These are phyloP conservation scores for Exidia glandulosa DNA, from an alignment of 768 basidiomycete genomes.

Conservation along the genomic window DNA sequence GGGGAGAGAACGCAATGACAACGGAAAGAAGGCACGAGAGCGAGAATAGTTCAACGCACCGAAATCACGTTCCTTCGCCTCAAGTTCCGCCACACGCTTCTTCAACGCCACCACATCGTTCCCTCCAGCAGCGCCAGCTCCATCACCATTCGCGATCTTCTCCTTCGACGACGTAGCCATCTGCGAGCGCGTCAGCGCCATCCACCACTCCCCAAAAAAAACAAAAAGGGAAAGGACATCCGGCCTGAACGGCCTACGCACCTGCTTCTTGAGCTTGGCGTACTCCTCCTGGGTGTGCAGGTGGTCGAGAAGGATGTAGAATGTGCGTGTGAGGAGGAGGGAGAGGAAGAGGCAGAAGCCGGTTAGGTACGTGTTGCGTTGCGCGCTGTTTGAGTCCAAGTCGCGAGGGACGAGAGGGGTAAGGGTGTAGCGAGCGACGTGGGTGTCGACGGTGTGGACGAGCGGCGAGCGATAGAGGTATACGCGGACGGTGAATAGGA, in stretches of 20 bases:
- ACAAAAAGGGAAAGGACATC: too few relatives aligned
- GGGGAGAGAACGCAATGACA: not conserved
- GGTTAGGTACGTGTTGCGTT: slow-evolving; percentile 87
- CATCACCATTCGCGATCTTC: slow-evolving; percentile 5
- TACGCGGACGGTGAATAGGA: too few relatives aligned
- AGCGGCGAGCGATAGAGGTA: not conserved
- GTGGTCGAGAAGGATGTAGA: slow-evolving; percentile 85
- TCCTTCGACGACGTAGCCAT: slow-evolving; percentile 23
- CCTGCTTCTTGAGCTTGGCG: slow-evolving; percentile 64
- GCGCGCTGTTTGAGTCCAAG: slow-evolving; percentile 38
- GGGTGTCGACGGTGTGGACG: not conserved
- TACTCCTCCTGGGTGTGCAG: slow-evolving; percentile 85
- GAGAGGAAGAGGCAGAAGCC: slow-evolving; percentile 94
- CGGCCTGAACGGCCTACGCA: too few relatives aligned
- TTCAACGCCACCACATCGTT: slow-evolving; percentile 59
- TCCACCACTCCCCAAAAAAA: too few relatives aligned
- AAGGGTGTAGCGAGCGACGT: slow-evolving; percentile 6
- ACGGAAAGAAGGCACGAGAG: not conserved
- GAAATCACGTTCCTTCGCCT: slow-evolving; percentile 53
- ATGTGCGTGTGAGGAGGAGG: slow-evolving; percentile 84
- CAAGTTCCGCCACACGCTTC: slow-evolving; percentile 46
- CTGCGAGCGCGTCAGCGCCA: slow-evolving; percentile 12
- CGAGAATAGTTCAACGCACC: slow-evolving; percentile 28
- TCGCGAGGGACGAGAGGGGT: not conserved
- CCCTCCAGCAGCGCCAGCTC: slow-evolving; percentile 25